phyloP scores from a whole-genome alignment of 495 filamentous ascomycete species.

The Pseudotulostoma volvatum region DNA sequence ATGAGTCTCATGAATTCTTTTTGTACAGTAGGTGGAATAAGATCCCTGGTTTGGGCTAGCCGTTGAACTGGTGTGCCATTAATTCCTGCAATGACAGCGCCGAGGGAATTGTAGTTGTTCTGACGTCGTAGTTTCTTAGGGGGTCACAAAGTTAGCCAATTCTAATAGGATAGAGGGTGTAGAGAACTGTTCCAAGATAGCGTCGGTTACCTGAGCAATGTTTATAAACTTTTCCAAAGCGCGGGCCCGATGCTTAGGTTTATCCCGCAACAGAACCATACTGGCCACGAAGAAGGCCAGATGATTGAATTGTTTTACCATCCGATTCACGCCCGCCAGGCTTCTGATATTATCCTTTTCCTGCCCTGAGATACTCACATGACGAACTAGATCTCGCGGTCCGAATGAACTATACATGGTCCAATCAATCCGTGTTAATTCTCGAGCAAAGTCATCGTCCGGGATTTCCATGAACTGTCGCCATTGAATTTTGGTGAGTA shows the following conservation, averaged over 20 bases:
- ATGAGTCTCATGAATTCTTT: constrained; percentile 79
- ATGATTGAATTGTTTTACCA: constrained; percentile 94
- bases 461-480: constrained; percentile 64
- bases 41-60: constrained; percentile 61
- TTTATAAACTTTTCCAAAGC: constrained; percentile 91
- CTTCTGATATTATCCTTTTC: constrained; percentile 61
- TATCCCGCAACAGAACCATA: constrained; percentile 83
- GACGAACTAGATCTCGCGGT: constrained; percentile 82
- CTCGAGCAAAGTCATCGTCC: constrained; percentile 71
- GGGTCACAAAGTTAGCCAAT: constrained; percentile 1
- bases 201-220: constrained; percentile 40
- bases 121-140: constrained; percentile 60
- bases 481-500: constrained; percentile 65
- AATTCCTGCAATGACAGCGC: constrained; percentile 83
- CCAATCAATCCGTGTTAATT: constrained; percentile 94
- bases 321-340: constrained; percentile 73
- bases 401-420: constrained; percentile 91
- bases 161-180: constrained; percentile 1
- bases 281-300: constrained; percentile 81
- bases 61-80: constrained; percentile 77
- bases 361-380: constrained; percentile 59
- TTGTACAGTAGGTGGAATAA: constrained; percentile 51
- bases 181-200: no score
- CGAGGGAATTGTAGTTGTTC: constrained; percentile 95
- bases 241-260: constrained; percentile 82